Base-by-base conservation (phyloP, 2,329 filamentous ascomycete species). In the Phaeosphaeriaceae sp. region DNA sequence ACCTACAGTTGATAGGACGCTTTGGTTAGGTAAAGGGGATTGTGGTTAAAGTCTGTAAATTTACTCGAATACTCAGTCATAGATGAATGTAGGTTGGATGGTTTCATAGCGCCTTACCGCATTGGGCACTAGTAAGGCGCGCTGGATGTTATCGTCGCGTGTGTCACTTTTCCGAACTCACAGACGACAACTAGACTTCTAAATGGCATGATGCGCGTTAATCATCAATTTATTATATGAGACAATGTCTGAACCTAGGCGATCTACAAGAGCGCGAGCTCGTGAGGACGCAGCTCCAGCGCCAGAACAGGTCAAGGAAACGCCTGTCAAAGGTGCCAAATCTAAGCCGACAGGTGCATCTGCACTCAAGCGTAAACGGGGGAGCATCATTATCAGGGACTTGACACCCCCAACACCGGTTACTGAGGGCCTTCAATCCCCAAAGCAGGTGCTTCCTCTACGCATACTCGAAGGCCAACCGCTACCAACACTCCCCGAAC, bases 401-500 rank as follows among this genome's bases (percentile, higher is more conserved):
- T 47, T 64, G 1, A 59, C 62, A 3, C 68, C 69, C 13, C 56
- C 58, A 21, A 64, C 64, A 20, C 60, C 65, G 3, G 56, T 48
- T 3, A 35, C 50, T 15, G 63, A 66, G n/a, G 48, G 39, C 28
- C 55, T 48, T n/a, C 42, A 50, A 15, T 35, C 34, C 6, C 49
- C 57, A 1, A 61, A 60, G 41, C 64, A 53, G 32, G 54, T 60
- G 8, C 56, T 92, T 46, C 88, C 88, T 20, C 84, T 79, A 54
- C 84, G 83, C 37, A 75, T 92, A 29, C 77, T 81, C 60, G 74
- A 87, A 2, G 86, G 85, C 40, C 84, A 87, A 63, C 86, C 88
- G 13, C 75, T 93, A 26, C 89, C 89, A 2, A 89, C 86, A 0
- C 81, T 92, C 12, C 81, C 87, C 58, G 80, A 83, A 40, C 78